Evolutionary conservation across 1,139 yeast genomes (phyloP), one percentile per base, ranked within the genome.

Genomic region (Hansenula sp.): DNA sequence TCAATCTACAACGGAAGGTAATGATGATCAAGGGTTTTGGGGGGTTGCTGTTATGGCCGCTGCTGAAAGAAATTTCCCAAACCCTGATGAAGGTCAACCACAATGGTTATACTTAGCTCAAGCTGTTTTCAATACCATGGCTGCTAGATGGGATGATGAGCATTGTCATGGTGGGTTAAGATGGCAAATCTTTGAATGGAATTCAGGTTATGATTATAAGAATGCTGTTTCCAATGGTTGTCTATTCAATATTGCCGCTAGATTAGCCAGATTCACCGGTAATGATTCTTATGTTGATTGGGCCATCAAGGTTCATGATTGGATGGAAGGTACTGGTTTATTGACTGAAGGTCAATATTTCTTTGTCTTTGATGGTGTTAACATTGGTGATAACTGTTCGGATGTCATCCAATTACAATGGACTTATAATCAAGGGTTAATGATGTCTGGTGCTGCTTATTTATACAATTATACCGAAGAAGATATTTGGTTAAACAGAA

Each of bases 1-100:
- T 66, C 96, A 90, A 65, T 81, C 94, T 15, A 84, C 93, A n/a
- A 86, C 96, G 0, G 97, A 90, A 70, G 98, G 98, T 65, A 91
- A 91, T 63, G 98, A 91, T 74, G 98, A 91, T 71, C 97, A 90
- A 69, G 96, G 91, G 1, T 88, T 91, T 63, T 90, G 97, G 97
- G 97, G 96, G 4, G 75, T 90, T 48, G 90, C 96, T 2, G 96
- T 80, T 2, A 87, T 90, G 84, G 83, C 79, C 13, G 96, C 96
- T 2, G 91, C 94, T 0, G 98, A 90, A 63, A 77, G 88, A 62
- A 88, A 88, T 65, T 90, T 89, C 60, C 70, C 88, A 2, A 87
- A 89, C 60, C 96, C 97, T 4, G 72, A 70, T 42, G 60, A 66
- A 35, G 74, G 63, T 50, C 57, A 74, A 51, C 84, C 84, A 10